Evolutionary conservation across 257 asterid genomes (phyloP), one percentile per base, ranked within the genome.

Genomic region (Capsicum pubescens): DNA sequence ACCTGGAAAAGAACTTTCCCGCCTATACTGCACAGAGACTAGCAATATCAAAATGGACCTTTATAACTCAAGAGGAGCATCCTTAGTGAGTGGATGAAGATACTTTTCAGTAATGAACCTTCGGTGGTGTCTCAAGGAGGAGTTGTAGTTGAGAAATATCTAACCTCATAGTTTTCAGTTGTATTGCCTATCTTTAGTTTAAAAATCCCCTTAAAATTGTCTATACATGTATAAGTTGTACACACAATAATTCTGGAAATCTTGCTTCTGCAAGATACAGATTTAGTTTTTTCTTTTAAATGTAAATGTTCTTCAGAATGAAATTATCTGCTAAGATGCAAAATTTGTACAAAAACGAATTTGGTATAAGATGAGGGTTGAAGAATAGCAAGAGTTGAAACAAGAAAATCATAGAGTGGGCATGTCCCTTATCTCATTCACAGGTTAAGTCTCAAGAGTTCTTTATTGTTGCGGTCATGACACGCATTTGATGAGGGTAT

Each of bases 101-200:
- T 93, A 59, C 94, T 93, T 70, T 85, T 85, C 79, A 84, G 79
- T 54, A 82, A 85, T 79, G 93, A 91, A 66, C 79, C 80, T 44
- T 89, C 82, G 46, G 76, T 50, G 59, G 74, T 57, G 76, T 82
- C 71, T 83, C 86, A 83, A 66, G 83, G 67, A 44, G 83, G 87
- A 58, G 85, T 52, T 77, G 87, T 84, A 12, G 39, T 86, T 15
- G 91, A 89, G 13, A 90, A 90, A 32, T 93, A 92, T 87, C 79
- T 95, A 76, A 86, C 89, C 57, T 91, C 97, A 2, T 95, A 97
- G 98, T 91, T 95, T 88, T 93, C 97, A 26, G 96, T 92, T 54
- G 95, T 93, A 46, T 97, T 93, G 26, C 95, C 91, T 71, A 88
- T 91, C 26, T 93, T 95, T 88, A 95, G 95, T 67, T 88, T 93